Percentiles rank a stretch among this genome's conserved stretches.
Evolutionary conservation across 768 basidiomycete genomes (phyloP).

Genomic region (Dentipellis fragilis): DNA sequence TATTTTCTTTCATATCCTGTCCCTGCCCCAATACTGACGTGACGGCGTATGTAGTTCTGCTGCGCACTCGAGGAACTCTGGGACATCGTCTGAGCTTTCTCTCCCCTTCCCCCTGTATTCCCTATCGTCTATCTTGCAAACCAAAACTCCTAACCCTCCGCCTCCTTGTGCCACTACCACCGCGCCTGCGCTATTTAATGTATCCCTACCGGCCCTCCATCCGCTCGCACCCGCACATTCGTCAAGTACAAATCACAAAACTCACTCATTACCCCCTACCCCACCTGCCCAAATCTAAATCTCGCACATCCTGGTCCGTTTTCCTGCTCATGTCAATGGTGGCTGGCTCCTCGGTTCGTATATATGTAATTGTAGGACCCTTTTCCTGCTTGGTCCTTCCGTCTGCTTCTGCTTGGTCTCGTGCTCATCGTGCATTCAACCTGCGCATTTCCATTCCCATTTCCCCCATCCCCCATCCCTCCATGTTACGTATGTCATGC

Average conservation of each 20-base stretch:
- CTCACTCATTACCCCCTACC: neutral
- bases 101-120: neutral
- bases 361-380: no score
- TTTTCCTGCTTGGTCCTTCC: no score
- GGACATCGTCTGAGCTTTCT: constrained; percentile 64
- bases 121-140: neutral
- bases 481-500: neutral
- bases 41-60: constrained; percentile 52
- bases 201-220: neutral
- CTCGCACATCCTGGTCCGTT: neutral
- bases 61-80: constrained; percentile 90
- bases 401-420: neutral
- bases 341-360: neutral
- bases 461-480: neutral
- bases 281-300: neutral
- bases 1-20: constrained; percentile 26
- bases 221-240: neutral
- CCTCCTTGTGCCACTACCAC: neutral
- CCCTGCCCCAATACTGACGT: neutral
- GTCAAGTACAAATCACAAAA: no score
- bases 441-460: constrained; percentile 17
- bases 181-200: neutral
- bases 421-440: constrained; percentile 18
- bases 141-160: neutral
- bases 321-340: neutral